phyloP scores from a whole-genome alignment of 495 filamentous ascomycete genomes.

The Aspergillus conjunctus region DNA sequence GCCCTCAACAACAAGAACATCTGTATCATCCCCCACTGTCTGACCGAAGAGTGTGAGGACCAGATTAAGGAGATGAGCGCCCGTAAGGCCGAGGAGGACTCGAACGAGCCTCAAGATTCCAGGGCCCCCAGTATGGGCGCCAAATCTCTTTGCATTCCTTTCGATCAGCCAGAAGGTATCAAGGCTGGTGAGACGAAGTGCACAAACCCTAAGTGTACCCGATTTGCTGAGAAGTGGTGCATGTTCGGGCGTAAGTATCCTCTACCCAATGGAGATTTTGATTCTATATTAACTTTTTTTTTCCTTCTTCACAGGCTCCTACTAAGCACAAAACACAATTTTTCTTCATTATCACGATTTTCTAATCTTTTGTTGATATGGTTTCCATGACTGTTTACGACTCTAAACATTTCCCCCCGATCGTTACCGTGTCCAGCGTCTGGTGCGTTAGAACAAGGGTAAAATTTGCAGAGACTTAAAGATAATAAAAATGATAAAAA shows the following conservation, averaged over 20 bases:
- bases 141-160: conserved; percentile 96
- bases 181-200: conserved; percentile 83
- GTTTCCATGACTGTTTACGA: conserved; percentile 25
- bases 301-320: conserved; percentile 31
- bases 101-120: conserved; percentile 71
- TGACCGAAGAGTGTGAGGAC: conserved; percentile 83
- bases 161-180: conserved; percentile 86
- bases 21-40: conserved; percentile 82
- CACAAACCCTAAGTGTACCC: conserved; percentile 78
- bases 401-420: conserved; percentile 6
- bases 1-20: conserved; percentile 90
- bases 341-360: neutral
- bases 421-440: conserved; percentile 4
- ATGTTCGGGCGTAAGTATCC: conserved; percentile 72
- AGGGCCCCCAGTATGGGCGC: conserved; percentile 93
- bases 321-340: conserved; percentile 32
- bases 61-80: conserved; percentile 88
- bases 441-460: conserved; percentile 4
- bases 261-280: neutral
- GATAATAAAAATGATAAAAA: conserved; percentile 5
- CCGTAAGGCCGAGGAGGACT: conserved; percentile 65
- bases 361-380: conserved; percentile 10
- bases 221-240: conserved; percentile 74
- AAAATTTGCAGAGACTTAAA: conserved; percentile 9
- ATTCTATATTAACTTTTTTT: conserved; percentile 15